These are phyloP conservation scores for Coix lacrymajobi DNA, from an alignment of 176 grass and related monocot genomes.

Conservation along the genomic window DNA sequence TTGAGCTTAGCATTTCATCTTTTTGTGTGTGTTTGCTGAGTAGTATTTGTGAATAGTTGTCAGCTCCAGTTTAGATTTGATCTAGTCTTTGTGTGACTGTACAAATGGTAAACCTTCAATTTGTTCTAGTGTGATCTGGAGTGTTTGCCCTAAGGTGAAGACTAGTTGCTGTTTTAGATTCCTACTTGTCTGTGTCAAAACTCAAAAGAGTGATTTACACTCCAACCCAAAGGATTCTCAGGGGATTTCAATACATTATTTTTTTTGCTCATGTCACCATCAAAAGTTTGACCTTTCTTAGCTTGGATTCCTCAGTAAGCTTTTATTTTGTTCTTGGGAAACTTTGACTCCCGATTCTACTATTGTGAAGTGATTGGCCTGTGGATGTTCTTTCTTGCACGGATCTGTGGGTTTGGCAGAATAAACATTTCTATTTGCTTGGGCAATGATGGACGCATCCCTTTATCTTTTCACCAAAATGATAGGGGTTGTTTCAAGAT, in stretches of 20 bases:
- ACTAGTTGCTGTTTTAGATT: conserved; percentile 12
- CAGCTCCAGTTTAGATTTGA: conserved; percentile 17
- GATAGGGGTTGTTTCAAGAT: conserved; percentile 29
- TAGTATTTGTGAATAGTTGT: not conserved
- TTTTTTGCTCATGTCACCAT: not conserved
- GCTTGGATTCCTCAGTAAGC: conserved; percentile 16
- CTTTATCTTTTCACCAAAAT: conserved; percentile 49
- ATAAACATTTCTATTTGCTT: conserved; percentile 31
- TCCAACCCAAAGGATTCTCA: not conserved
- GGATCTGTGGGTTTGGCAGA: conserved; percentile 43
- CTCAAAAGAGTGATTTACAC: conserved; percentile 9
- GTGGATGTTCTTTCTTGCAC: conserved; percentile 10
- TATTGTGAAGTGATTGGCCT: conserved; percentile 35
- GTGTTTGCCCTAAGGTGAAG: not conserved
- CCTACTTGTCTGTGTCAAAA: conserved; percentile 1
- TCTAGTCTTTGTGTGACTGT: not conserved
- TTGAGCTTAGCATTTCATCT: not conserved
- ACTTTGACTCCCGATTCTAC: not conserved
- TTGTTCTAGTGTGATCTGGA: conserved; percentile 15
- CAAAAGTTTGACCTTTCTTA: conserved; percentile 19
- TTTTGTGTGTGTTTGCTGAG: not conserved
- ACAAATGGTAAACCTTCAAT: not conserved
- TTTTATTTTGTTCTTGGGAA: conserved; percentile 8
- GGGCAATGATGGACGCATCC: conserved; percentile 37
- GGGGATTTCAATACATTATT: not conserved